phyloP scores from a whole-genome alignment of 257 asterid genomes.

The Verbascum thapsus region DNA sequence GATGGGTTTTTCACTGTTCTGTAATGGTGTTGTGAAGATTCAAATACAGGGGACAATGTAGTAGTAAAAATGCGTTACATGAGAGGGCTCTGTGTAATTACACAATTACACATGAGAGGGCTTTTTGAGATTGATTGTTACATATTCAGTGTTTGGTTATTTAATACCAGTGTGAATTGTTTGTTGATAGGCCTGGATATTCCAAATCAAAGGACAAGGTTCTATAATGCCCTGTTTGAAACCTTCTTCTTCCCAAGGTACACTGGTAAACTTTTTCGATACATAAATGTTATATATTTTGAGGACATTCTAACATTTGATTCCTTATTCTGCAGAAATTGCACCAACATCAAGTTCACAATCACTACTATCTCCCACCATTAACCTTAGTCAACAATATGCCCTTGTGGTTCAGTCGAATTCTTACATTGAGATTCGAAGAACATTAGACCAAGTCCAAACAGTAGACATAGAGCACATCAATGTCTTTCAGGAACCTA shows the following conservation, averaged over 20 bases:
- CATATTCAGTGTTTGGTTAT: slow-evolving; percentile 15
- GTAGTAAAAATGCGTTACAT: no score
- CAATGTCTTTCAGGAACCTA: slow-evolving; percentile 46
- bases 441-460: slow-evolving; percentile 46
- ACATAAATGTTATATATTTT: no score
- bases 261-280: no score
- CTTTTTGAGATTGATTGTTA: no score
- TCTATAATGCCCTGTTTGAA: slow-evolving; percentile 59
- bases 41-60: no score
- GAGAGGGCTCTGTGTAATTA: no score
- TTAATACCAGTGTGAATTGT: slow-evolving; percentile 32
- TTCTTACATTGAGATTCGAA: slow-evolving; percentile 71
- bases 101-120: no score
- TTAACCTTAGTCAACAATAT: slow-evolving; percentile 73
- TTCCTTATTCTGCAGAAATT: slow-evolving; percentile 39
- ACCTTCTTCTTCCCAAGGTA: slow-evolving; percentile 19
- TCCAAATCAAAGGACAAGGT: slow-evolving; percentile 32
- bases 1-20: background rate
- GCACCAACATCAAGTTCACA: slow-evolving; percentile 63
- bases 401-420: slow-evolving; percentile 57
- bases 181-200: slow-evolving; percentile 29
- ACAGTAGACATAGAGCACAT: slow-evolving; percentile 38
- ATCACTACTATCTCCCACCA: slow-evolving; percentile 76
- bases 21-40: no score
- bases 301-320: slow-evolving; percentile 3